Conservation (phyloP, 2,329 filamentous ascomycete species). For the Aspergillus texensis region DNA sequence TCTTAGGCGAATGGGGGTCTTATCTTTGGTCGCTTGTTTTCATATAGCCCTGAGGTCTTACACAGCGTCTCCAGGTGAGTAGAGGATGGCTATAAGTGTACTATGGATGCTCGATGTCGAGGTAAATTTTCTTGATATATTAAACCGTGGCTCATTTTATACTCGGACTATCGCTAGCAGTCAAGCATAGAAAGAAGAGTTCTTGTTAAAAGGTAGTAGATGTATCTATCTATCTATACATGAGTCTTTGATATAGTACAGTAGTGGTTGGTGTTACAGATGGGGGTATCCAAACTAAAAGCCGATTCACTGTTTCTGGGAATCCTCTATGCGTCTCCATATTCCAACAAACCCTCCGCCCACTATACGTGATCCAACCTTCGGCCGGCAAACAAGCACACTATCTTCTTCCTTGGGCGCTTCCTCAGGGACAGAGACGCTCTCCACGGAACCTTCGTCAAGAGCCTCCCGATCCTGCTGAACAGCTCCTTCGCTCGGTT, state of each 20-base stretch:
- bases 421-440: conserved; percentile 9
- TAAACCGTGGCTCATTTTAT: conserved; percentile 8
- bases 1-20: conserved; percentile 33
- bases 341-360: conserved; percentile 57
- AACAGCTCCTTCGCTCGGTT: conserved; percentile 16
- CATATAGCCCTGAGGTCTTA: conserved; percentile 19
- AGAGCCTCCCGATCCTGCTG: conserved; percentile 11
- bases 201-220: neutral
- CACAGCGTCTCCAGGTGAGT: conserved; percentile 8
- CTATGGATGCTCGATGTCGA: conserved; percentile 10
- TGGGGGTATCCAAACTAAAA: conserved; percentile 8
- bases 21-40: conserved; percentile 19
- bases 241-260: conserved; percentile 11
- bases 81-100: conserved; percentile 9
- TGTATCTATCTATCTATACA: neutral
- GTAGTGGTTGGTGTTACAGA: conserved; percentile 3
- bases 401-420: conserved; percentile 31
- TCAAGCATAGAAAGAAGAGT: neutral
- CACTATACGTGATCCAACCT: conserved; percentile 49
- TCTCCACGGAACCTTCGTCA: conserved; percentile 19
- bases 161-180: neutral
- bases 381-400: conserved; percentile 56
- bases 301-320: conserved; percentile 11
- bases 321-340: conserved; percentile 48
- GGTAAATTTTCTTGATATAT: conserved; percentile 12